Evolutionary conservation across 495 filamentous ascomycete species (phyloP).

Genomic region (Penicillium fimorum): DNA sequence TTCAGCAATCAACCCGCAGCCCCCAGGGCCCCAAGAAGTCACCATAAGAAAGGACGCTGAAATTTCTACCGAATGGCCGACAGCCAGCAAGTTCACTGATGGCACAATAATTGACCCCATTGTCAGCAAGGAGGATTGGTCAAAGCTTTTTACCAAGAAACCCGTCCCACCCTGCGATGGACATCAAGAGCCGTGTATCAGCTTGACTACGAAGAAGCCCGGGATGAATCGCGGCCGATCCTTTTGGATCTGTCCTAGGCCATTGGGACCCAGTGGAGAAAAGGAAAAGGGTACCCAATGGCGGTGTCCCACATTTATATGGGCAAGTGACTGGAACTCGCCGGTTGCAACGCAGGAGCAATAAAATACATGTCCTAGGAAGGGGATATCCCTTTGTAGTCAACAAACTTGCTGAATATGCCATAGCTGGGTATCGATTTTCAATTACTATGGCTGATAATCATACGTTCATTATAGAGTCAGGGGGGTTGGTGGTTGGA

Average conservation of each 20-base stretch:
- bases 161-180: slow-evolving; percentile 72
- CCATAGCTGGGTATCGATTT: background rate
- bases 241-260: slow-evolving; percentile 84
- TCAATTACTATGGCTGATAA: background rate
- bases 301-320: slow-evolving; percentile 85
- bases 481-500: background rate
- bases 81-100: slow-evolving; percentile 5
- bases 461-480: background rate
- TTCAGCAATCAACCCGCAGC: background rate
- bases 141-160: slow-evolving; percentile 76
- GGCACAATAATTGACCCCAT: slow-evolving; percentile 64
- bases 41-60: background rate
- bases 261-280: slow-evolving; percentile 75
- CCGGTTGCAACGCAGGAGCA: slow-evolving; percentile 13
- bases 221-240: slow-evolving; percentile 79
- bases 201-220: slow-evolving; percentile 76
- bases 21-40: background rate
- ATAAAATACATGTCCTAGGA: background rate
- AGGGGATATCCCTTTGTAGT: background rate
- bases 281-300: slow-evolving; percentile 82
- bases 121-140: slow-evolving; percentile 78
- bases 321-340: slow-evolving; percentile 79
- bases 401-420: background rate
- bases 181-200: slow-evolving; percentile 83
- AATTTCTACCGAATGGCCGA: background rate